phyloP scores from a whole-genome alignment of 1,284 basidiomycete species.

The Cutaneotrichosporon cavernicola region DNA sequence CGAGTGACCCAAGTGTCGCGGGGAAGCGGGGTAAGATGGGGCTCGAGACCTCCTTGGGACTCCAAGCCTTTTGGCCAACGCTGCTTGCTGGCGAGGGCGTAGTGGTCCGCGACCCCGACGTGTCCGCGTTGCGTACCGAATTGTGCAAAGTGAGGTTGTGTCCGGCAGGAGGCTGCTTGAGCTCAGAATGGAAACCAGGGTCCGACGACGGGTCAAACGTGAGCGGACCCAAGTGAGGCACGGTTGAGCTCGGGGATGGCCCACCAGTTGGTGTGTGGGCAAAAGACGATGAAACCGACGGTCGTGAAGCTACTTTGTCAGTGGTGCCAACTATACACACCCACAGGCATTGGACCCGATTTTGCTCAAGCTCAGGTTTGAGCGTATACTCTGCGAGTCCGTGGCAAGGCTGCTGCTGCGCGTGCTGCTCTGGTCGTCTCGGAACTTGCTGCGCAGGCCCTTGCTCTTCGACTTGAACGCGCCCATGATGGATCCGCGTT shows the following conservation, averaged over 20 bases:
- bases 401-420: constrained; percentile 12
- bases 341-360: constrained; percentile 23
- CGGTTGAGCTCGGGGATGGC: constrained; percentile 9
- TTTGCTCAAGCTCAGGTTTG: constrained; percentile 17
- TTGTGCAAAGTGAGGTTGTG: not conserved
- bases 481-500: constrained; percentile 33
- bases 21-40: constrained; percentile 40
- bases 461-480: constrained; percentile 30
- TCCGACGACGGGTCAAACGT: constrained; percentile 9
- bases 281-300: constrained; percentile 12
- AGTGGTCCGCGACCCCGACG: not conserved
- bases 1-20: constrained; percentile 25
- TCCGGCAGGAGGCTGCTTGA: not conserved
- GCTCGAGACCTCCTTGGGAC: constrained; percentile 16
- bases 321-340: constrained; percentile 3
- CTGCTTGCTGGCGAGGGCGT: constrained; percentile 10
- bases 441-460: constrained; percentile 20
- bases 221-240: constrained; percentile 14
- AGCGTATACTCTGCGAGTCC: constrained; percentile 9
- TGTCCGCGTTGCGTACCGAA: not conserved
- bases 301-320: constrained; percentile 13
- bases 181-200: not conserved
- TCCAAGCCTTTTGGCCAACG: constrained; percentile 6
- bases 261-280: constrained; percentile 9
- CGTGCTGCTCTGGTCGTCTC: constrained; percentile 24